Evolutionary conservation across 192 early-diverging fungal species (phyloP).

Genomic region (Obelidium mucronatum): DNA sequence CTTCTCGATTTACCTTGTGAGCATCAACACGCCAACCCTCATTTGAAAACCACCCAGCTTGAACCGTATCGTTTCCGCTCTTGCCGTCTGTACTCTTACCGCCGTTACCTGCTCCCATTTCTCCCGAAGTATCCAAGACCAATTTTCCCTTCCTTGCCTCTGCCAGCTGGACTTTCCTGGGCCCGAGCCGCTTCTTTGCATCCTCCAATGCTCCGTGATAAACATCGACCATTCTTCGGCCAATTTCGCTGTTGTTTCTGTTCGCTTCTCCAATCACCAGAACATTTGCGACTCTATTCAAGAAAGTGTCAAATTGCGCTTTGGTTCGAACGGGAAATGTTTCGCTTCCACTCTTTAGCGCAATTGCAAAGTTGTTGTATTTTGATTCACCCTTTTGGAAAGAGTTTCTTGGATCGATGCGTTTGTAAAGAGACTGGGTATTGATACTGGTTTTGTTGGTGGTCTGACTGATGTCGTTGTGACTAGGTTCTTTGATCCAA

Average conservation of each 20-base stretch:
- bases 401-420: no score
- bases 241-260: slow-evolving; percentile 43
- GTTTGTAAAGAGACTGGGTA: no score
- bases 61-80: background rate
- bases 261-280: slow-evolving; percentile 60
- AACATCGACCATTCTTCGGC: slow-evolving; percentile 56
- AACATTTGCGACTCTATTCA: slow-evolving; percentile 45
- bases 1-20: slow-evolving; percentile 18
- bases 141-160: background rate
- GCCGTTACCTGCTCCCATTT: background rate
- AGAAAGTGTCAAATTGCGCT: slow-evolving; percentile 59
- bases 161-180: background rate
- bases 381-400: slow-evolving; percentile 7
- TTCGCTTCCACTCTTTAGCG: slow-evolving; percentile 60
- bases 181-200: slow-evolving; percentile 7
- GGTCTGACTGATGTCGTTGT: no score
- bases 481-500: no score
- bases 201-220: slow-evolving; percentile 39
- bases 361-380: slow-evolving; percentile 48
- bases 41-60: background rate
- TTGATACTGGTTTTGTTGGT: no score
- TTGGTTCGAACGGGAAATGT: slow-evolving; percentile 45
- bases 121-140: background rate
- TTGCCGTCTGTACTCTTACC: background rate
- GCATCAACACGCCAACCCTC: slow-evolving; percentile 24